phyloP scores from a whole-genome alignment of 2,329 filamentous ascomycete species.

The Harringtonia lauricola region DNA sequence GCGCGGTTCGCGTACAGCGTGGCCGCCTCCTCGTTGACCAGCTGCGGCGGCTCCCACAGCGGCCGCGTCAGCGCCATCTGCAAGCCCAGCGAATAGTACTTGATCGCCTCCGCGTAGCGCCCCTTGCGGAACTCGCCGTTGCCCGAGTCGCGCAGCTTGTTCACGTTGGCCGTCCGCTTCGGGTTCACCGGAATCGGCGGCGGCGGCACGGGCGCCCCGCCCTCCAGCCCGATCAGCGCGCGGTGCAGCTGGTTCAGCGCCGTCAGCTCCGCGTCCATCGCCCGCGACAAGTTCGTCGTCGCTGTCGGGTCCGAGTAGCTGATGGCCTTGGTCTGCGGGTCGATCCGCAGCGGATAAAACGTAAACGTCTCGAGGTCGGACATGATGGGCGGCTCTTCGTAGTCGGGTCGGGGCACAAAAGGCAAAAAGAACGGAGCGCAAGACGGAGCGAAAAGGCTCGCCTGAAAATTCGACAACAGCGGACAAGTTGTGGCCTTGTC shows the following conservation, averaged over 20 bases:
- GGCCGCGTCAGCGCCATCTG: slow-evolving; percentile 80
- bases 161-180: slow-evolving; percentile 78
- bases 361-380: slow-evolving; percentile 64
- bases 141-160: slow-evolving; percentile 81
- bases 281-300: slow-evolving; percentile 22
- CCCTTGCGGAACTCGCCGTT: slow-evolving; percentile 75
- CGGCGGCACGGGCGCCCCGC: slow-evolving; percentile 59
- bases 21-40: slow-evolving; percentile 77
- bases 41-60: slow-evolving; percentile 73
- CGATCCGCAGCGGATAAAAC: slow-evolving; percentile 69
- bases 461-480: too few species aligned
- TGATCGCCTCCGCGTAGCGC: slow-evolving; percentile 62
- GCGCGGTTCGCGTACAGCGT: slow-evolving; percentile 77
- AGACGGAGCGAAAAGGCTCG: too few species aligned
- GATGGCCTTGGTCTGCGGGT: slow-evolving; percentile 72
- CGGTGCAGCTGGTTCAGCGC: slow-evolving; percentile 73
- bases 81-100: slow-evolving; percentile 74
- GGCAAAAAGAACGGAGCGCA: not conserved
- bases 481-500: too few species aligned
- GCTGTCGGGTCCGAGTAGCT: slow-evolving; percentile 25
- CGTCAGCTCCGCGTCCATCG: slow-evolving; percentile 53
- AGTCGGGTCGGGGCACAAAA: not conserved
- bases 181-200: slow-evolving; percentile 87
- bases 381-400: slow-evolving; percentile 24
- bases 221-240: slow-evolving; percentile 47